Evolutionary conservation across 2,329 filamentous ascomycete species (phyloP).

Genomic region (Bimuria novae-zelandiae): DNA sequence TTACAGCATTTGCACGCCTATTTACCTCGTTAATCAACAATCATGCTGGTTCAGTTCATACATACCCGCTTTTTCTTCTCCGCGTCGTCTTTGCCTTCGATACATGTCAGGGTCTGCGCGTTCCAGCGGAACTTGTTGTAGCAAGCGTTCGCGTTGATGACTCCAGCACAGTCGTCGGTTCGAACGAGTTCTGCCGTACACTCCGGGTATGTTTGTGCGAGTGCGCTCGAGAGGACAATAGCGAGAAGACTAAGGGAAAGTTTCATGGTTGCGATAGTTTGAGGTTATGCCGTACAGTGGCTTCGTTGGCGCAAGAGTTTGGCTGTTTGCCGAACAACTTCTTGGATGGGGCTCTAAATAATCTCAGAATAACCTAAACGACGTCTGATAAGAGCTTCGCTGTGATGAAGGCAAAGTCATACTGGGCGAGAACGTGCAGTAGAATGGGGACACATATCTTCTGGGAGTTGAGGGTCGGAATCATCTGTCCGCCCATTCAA

Average conservation of each 20-base stretch:
- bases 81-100: slow-evolving; percentile 29
- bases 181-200: slow-evolving; percentile 29
- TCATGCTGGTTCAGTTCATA: not conserved
- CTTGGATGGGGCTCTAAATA: slow-evolving; percentile 10
- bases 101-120: slow-evolving; percentile 28
- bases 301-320: not conserved
- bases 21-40: not conserved
- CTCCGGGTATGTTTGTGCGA: slow-evolving; percentile 24
- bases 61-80: slow-evolving; percentile 31
- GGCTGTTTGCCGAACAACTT: slow-evolving; percentile 10
- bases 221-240: slow-evolving; percentile 14
- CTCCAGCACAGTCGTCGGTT: slow-evolving; percentile 35
- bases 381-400: slow-evolving; percentile 1
- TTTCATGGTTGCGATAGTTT: slow-evolving; percentile 18
- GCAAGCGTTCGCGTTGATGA: slow-evolving; percentile 40
- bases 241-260: slow-evolving; percentile 14
- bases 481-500: slow-evolving; percentile 12
- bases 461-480: slow-evolving; percentile 11
- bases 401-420: not conserved
- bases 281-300: not conserved
- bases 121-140: slow-evolving; percentile 36
- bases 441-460: slow-evolving; percentile 2
- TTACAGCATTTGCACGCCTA: slow-evolving; percentile 39
- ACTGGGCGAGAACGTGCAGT: slow-evolving; percentile 12
- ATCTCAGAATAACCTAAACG: slow-evolving; percentile 4